Evolutionary conservation across 1,139 yeast genomes (phyloP).

Genomic region (Saccharomyces pastorianus): DNA sequence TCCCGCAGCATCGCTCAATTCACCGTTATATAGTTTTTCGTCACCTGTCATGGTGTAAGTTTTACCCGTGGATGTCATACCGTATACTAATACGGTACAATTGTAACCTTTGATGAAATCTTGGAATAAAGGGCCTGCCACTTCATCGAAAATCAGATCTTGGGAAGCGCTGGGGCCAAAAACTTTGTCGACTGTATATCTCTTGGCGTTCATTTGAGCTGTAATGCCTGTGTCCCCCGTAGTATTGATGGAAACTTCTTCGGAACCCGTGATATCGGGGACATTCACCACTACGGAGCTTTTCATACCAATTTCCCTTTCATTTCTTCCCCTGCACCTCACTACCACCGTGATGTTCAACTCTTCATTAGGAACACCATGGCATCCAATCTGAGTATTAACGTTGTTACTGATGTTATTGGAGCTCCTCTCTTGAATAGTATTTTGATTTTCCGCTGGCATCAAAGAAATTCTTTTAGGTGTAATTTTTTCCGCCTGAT

Average conservation of each 20-base stretch:
- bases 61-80: slow-evolving; percentile 77
- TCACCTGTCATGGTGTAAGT: slow-evolving; percentile 77
- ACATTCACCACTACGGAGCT: slow-evolving; percentile 67
- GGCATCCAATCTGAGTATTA: not conserved
- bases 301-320: slow-evolving; percentile 60
- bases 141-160: slow-evolving; percentile 45
- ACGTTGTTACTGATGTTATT: not conserved
- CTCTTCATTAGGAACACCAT: slow-evolving; percentile 15
- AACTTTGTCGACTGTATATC: slow-evolving; percentile 63
- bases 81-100: slow-evolving; percentile 69
- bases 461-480: not conserved
- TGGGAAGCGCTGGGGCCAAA: slow-evolving; percentile 71
- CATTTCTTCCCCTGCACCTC: slow-evolving; percentile 77
- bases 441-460: not conserved
- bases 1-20: slow-evolving; percentile 56
- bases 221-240: slow-evolving; percentile 37
- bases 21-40: slow-evolving; percentile 40
- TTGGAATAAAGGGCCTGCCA: slow-evolving; percentile 57
- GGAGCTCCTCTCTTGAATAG: not conserved
- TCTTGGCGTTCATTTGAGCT: slow-evolving; percentile 38
- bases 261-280: slow-evolving; percentile 36
- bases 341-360: slow-evolving; percentile 72
- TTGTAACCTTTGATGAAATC: slow-evolving; percentile 65
- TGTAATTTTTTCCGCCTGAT: not conserved
- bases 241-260: slow-evolving; percentile 36